These are phyloP conservation scores for Gentiana straminea DNA, from an alignment of 257 asterid species.

Conservation along the genomic window DNA sequence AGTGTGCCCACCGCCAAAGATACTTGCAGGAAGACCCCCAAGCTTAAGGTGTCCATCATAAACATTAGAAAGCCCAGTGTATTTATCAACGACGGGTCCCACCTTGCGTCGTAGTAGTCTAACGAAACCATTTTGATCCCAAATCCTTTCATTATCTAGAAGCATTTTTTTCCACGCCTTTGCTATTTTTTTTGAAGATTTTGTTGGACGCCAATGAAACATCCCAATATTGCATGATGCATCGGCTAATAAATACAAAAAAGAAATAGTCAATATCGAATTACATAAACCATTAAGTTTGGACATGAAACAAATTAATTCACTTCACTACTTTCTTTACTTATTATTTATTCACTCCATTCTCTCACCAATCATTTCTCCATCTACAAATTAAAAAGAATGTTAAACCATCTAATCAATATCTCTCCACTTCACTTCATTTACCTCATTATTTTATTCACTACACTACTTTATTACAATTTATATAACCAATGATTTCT, in stretches of 20 bases:
- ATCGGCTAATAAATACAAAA: constrained; percentile 39
- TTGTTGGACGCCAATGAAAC: constrained; percentile 95
- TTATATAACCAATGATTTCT: no score
- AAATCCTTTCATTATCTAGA: constrained; percentile 63
- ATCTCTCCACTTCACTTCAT: no score
- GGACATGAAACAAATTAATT: no score
- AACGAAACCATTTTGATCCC: constrained; percentile 99
- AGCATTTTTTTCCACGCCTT: constrained; percentile 91
- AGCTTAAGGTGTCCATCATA: constrained; percentile 92
- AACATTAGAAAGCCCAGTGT: constrained; percentile 91
- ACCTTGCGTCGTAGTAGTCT: constrained; percentile 65
- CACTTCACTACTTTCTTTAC: no score
- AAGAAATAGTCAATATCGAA: neutral
- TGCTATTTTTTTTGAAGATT: constrained; percentile 68
- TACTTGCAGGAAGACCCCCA: constrained; percentile 94
- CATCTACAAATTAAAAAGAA: no score
- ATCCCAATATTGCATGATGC: constrained; percentile 93
- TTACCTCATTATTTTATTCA: no score
- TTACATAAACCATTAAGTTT: no score
- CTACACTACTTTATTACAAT: no score
- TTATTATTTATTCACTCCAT: no score
- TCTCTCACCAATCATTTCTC: no score
- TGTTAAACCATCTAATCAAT: no score
- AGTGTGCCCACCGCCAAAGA: constrained; percentile 97
- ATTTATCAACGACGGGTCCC: constrained; percentile 94